Base-by-base conservation (phyloP, 148 eudicot species). In the Agrostemma githago region DNA sequence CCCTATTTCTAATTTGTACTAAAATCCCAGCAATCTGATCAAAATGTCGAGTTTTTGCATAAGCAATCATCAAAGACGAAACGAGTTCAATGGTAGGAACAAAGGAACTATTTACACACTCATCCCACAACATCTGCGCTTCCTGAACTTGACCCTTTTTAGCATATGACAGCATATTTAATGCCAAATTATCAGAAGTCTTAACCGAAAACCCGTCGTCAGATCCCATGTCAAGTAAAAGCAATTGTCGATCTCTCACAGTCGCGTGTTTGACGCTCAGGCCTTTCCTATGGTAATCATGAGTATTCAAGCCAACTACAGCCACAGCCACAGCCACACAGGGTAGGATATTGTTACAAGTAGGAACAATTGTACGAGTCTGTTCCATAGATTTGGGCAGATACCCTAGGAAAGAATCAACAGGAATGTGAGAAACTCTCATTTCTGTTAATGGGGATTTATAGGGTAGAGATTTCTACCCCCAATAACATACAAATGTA, bases 81-180 rank as follows among this genome's bases (percentile, higher is more conserved):
- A 88, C 82, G 53, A 85, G 48, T 41, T 84, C 74, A 72, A 76
- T 48, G 79, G 75, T 71, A 3, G 87, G 96, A 14, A 34, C 53
- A 66, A 72, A 85, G 5, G 89, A 88, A 72, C 90, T 84, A 78
- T 89, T 79, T 2, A 86, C 6, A 20, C 87, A 70, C 26, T 77
- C 87, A 85, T 87, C 87, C 91, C 91, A 89, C 39, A 89, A 73
- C 5, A 75, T 82, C 37, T 79, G 72, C n/a, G 90, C 90, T 84
- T 88, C 79, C 0, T 72, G 58, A 60, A 80, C 70, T 59, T 77
- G 73, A 61, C 88, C 89, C 64, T 81, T 81, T 71, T 82, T 82
- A 6, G 87, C 98, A 83, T 80, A 85, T 61, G 72, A 61, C 15
- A 88, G 72, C 89, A 90, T 76, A 68, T 76, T n/a, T 64, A 76